These are phyloP conservation scores for Maudiozyma turicensis DNA, from an alignment of 805 yeast genomes.

Conservation along the genomic window DNA sequence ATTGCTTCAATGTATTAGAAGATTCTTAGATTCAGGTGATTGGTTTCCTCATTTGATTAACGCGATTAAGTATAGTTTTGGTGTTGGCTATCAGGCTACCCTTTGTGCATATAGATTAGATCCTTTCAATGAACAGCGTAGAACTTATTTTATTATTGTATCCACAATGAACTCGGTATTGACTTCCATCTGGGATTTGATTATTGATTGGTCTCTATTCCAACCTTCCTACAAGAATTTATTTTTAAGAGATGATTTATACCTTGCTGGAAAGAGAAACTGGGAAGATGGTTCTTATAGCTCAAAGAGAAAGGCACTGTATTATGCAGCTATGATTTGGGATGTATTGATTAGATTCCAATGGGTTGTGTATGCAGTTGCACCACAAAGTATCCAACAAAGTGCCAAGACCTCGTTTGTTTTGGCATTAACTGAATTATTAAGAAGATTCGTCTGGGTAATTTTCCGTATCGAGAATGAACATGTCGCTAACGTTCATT, in stretches of 20 bases:
- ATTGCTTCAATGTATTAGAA: conserved; percentile 79
- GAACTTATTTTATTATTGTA: conserved; percentile 59
- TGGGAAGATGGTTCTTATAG: conserved; percentile 29
- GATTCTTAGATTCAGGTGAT: conserved; percentile 87
- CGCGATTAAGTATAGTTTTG: conserved; percentile 62
- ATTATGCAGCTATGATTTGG: conserved; percentile 63
- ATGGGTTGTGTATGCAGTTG: conserved; percentile 85
- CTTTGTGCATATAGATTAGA: conserved; percentile 64
- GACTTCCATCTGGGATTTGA: conserved; percentile 75
- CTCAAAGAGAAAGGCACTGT: conserved; percentile 33
- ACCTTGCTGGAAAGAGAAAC: conserved; percentile 38
- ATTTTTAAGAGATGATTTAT: conserved; percentile 62
- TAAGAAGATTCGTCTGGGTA: conserved; percentile 83
- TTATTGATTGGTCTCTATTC: conserved; percentile 92
- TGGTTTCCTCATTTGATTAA: conserved; percentile 95
- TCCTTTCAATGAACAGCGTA: conserved; percentile 25
- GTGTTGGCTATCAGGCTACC: conserved; percentile 58
- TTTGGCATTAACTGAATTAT: conserved; percentile 71
- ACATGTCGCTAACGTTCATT: conserved; percentile 80
- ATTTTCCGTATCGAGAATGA: conserved; percentile 93
- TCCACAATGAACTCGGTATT: conserved; percentile 65
- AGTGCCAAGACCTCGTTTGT: conserved; percentile 79
- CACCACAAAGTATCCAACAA: conserved; percentile 69
- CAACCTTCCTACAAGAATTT: conserved; percentile 48
- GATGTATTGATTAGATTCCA: conserved; percentile 75